Evolutionary conservation across 345 rosid species (phyloP), one percentile per base, ranked within the genome.

Genomic region (Hibiscus mutabilis): DNA sequence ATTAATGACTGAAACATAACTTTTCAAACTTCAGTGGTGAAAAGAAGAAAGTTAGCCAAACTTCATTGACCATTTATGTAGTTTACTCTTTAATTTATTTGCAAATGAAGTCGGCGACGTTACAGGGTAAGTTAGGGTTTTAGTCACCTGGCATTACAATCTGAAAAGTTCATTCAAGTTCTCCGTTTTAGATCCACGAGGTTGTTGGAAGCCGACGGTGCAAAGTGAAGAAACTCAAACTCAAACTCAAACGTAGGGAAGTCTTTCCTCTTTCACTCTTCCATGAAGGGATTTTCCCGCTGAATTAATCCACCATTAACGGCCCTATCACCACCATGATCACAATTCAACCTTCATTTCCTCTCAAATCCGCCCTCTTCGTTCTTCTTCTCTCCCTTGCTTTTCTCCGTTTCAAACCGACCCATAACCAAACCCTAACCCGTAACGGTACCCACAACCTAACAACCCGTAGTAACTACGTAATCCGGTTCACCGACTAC

Each of bases 401-500:
- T 56, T 65, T 87, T 78, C 60, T 82, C 81, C 80, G 63, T 73
- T 77, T 82, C 75, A 80, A 77, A 51, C 81, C 44, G 21, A 65
- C 71, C 71, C 70, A 57, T 16, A 71, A 64, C 66, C 81, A 35
- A 65, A 63, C 70, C 47, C 79, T 63, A 75, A 70, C 57, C 73
- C 80, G 52, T 7, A 51, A 47, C 75, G 65, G 3, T 24, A 62
- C 84, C 81, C 70, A 31, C 27, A 22, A 22, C 58, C 64, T 19
- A 35, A 31, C 70, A 13, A 9, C 68, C 37, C 57, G 61, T 5
- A 73, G 63, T 58, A 87, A 83, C 80, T 89, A 86, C 85, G 83
- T 95, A 74, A 87, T 92, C 84, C 90, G 99, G 46, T 95, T 95
- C 85, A 87, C 72, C n/a, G 83, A 80, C 68, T 95, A 95, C 79